Evolutionary conservation across 208 protist species (phyloP), one percentile per base, ranked within the genome.

Genomic region (Leishmania tropica): DNA sequence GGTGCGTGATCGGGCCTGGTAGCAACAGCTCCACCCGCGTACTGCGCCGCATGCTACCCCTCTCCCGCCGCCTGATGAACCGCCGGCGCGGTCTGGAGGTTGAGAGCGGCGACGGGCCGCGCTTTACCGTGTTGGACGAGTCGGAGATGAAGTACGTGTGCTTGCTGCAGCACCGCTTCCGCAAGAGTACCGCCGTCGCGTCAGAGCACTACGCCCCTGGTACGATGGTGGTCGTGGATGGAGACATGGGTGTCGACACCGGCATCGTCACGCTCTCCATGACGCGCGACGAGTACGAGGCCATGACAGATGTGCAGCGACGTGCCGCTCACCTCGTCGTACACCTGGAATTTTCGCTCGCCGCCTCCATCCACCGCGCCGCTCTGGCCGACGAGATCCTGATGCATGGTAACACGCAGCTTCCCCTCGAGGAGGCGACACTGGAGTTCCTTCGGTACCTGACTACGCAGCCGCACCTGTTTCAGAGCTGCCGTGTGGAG

Each of bases 211-310:
- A 88, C 76, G 77, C 71, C 6, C 24, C 75, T 15, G 83, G 84
- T 53, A 85, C 85, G n/a, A 71, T 91, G 74, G 92, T 97, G 28
- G 90, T 96, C 45, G 81, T 92, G 54, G 94, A 97, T 65, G 94
- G 94, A 15, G 90, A 95, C 81, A 91, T 91, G 87, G 94, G 94
- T 11, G 83, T 95, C 64, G 94, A 97, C 24, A 92, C 93, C 83
- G 92, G 89, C 70, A 78, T 86, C 28, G 84, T 89, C 31, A 31
- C 73, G 47, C 62, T 79, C 7, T 86, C 88, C 4, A 71, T 89
- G n/a, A 80, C 87, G 2, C 70, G 85, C 51, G 78, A 79, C 17
- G 85, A 85, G 75, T 93, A 89, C 80, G 76, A 88, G 15, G 74
- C 19, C 3, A 75, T 94, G 76, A 77, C 58, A 13, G 71, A 31